phyloP scores from a whole-genome alignment of 2,329 filamentous ascomycete species.

The Penicillium sp. region DNA sequence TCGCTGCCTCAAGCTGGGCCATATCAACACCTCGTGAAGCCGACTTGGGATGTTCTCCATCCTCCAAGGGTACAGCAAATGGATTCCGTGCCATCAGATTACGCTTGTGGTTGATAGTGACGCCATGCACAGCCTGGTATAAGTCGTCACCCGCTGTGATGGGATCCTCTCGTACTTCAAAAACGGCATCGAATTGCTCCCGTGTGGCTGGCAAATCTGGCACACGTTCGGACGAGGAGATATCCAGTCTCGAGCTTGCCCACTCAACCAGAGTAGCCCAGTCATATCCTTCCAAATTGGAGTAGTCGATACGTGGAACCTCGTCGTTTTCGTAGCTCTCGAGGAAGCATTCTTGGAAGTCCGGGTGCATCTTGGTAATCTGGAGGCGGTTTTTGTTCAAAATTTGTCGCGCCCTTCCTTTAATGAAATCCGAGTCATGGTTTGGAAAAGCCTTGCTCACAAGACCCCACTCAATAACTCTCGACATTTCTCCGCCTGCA shows the following conservation, averaged over 20 bases:
- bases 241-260: slow-evolving; percentile 43
- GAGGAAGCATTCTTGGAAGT: slow-evolving; percentile 47
- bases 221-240: slow-evolving; percentile 35
- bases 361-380: slow-evolving; percentile 44
- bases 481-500: slow-evolving; percentile 44
- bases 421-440: slow-evolving; percentile 38
- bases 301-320: slow-evolving; percentile 45
- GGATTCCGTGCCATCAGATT: slow-evolving; percentile 33
- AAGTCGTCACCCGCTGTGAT: slow-evolving; percentile 34
- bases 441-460: slow-evolving; percentile 43
- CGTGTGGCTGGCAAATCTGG: slow-evolving; percentile 45
- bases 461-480: slow-evolving; percentile 46
- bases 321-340: slow-evolving; percentile 44
- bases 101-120: slow-evolving; percentile 37
- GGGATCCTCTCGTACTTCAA: slow-evolving; percentile 40
- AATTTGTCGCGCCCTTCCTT: slow-evolving; percentile 38
- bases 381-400: slow-evolving; percentile 39
- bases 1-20: slow-evolving; percentile 37
- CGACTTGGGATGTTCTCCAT: slow-evolving; percentile 5
- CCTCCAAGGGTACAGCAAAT: slow-evolving; percentile 32
- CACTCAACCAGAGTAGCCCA: slow-evolving; percentile 48
- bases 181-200: slow-evolving; percentile 41
- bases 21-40: slow-evolving; percentile 20
- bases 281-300: slow-evolving; percentile 44
- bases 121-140: slow-evolving; percentile 30